Conservation (phyloP, 2,329 filamentous ascomycete species). For the Chrysosporium keratinophilum region DNA sequence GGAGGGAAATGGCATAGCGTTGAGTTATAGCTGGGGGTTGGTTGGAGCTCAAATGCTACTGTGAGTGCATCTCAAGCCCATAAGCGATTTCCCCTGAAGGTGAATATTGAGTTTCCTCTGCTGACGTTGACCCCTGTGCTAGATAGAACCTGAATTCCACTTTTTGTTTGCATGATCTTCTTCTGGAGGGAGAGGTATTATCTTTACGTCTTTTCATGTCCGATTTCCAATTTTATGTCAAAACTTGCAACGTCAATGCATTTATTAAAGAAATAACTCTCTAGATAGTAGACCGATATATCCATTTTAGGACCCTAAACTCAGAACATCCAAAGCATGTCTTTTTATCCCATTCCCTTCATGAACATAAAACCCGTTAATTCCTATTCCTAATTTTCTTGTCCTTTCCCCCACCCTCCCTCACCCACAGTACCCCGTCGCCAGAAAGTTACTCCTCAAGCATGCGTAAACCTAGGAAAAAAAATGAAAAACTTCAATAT, state of each 20-base stretch:
- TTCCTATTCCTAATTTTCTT: neutral
- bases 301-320: constrained; percentile 7
- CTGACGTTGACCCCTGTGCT: no score
- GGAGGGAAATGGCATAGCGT: no score
- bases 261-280: neutral
- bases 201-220: neutral
- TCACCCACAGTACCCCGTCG: neutral
- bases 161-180: neutral
- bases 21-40: no score
- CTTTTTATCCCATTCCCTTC: neutral
- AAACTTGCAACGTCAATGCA: neutral
- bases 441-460: constrained; percentile 1
- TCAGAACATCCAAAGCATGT: neutral
- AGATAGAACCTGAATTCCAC: neutral
- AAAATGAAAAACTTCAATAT: neutral
- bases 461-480: neutral
- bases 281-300: constrained; percentile 1
- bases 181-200: neutral
- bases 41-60: no score
- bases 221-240: neutral
- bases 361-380: neutral
- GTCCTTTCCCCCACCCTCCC: neutral
- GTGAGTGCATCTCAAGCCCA: no score
- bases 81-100: no score
- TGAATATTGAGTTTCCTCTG: no score